A percentile compares a stretch with the other conserved stretches of the same genome.
Evolutionary conservation across 768 basidiomycete genomes (phyloP).

Genomic region (Tulasnella sp.): DNA sequence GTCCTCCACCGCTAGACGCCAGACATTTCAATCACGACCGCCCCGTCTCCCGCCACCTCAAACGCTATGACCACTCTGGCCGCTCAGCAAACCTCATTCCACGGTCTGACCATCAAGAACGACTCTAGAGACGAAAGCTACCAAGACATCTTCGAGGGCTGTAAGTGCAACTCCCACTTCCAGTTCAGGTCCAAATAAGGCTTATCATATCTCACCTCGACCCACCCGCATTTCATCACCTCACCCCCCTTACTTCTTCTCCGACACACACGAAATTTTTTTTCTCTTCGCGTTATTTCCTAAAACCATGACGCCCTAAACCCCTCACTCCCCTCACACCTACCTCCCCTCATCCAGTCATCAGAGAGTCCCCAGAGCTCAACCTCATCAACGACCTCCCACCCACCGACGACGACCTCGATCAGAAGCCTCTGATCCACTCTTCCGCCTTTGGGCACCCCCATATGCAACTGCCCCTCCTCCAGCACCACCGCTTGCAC

Average conservation of each 20-base stretch:
- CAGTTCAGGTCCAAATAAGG: not conserved
- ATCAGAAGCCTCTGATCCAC: slow-evolving; percentile 12
- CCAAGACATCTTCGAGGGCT: not conserved
- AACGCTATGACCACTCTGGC: not conserved
- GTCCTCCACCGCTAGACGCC: not conserved
- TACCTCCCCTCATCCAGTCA: not conserved
- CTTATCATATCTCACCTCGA: not conserved
- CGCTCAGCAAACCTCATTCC: not conserved
- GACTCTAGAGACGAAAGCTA: not conserved
- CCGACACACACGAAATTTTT: not conserved
- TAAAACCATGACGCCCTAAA: not conserved
- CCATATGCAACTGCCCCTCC: not conserved
- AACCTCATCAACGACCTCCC: slow-evolving; percentile 8
- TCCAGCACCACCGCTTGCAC: slow-evolving; percentile 6
- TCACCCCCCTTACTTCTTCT: not conserved
- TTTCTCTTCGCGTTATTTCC: too few species aligned
- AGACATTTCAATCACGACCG: not conserved
- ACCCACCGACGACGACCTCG: not conserved
- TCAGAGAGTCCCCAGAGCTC: slow-evolving; percentile 12
- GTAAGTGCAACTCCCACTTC: not conserved
- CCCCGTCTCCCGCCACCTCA: not conserved
- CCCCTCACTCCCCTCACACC: not conserved
- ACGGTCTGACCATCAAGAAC: not conserved
- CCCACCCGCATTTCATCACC: not conserved
- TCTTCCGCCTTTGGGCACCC: slow-evolving; percentile 3